Base-by-base conservation (phyloP, 495 filamentous ascomycete genomes). In the Hypoxylon trugodes region DNA sequence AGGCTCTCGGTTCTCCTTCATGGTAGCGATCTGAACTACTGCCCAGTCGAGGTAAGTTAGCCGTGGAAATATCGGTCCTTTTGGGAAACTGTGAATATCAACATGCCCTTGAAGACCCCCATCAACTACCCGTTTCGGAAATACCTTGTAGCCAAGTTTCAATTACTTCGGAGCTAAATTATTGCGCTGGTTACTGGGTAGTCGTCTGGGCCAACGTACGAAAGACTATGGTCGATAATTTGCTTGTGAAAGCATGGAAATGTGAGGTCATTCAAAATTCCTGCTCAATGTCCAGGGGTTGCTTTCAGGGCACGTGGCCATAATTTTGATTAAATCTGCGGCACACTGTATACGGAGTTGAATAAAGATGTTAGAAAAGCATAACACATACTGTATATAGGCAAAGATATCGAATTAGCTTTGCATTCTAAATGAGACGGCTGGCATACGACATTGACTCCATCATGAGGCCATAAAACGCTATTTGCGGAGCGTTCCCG, bases 41-140 rank as follows among this genome's bases (percentile, higher is more conserved):
- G 35, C 38, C 51, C 15, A 57, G 51, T 56, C 45, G 37, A 61
- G 56, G 4, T 60, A 60, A 46, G 43, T 12, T 19, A 43, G 13
- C 56, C 51, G 56, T 35, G 47, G 37, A 52, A 47, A 54, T 57
- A 60, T 61, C 56, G 63, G 63, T 51, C 63, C 63, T 66, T 66
- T 61, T 66, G 49, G 63, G 62, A 66, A 66, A 56, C 48, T 21
- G 36, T 50, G 36, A 21, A 49, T 54, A 36, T 59, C 33, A 42
- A 48, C 54, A 15, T 43, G 19, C 35, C 28, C 32, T 40, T 41
- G 42, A 50, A 54, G 22, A 28, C 24, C 35, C 47, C 26, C 46
- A 47, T 52, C 54, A 65, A 30, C 54, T 65, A 49, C 61, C 53
- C 42, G 22, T 49, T 60, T 59, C 32, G 48, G 50, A 37, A 50